Evolutionary conservation across 805 yeast genomes (phyloP), one percentile per base, ranked within the genome.

Genomic region (Sugiyamaella mastotermitis): DNA sequence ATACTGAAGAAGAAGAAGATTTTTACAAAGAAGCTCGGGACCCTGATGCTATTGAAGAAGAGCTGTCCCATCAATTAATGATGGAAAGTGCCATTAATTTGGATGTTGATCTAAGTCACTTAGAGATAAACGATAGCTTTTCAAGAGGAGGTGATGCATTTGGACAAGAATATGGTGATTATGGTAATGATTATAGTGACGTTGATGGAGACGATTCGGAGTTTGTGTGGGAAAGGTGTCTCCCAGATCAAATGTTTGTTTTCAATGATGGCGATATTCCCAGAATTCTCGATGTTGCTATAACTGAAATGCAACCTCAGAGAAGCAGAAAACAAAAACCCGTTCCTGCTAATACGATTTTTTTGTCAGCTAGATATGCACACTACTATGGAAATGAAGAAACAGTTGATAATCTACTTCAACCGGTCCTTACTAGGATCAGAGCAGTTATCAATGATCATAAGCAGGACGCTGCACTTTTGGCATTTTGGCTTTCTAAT

Each of bases 401-500:
- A 4, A 50, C 60, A 20, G 37, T 64, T 17, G 51, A 46, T 9
- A 47, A 52, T 20, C 47, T 67, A 14, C 34, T 64, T 24, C 38
- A 44, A 11, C 62, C 66, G 4, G 48, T 51, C 3, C 44, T 55
- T 9, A 49, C 58, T 5, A 57, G 67, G 6, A 60, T 66, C 32
- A 44, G 51, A 26, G 47, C 56, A 5, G 54, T 48, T 2, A 52
- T 57, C n/a, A 51, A 53, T 27, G 51, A 52, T n/a, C 58, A 57
- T 33, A 48, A 46, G 15, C 54, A 56, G 13, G 71, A 67, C 38
- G 51, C 66, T 42, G 62, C 66, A n/a, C 59, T 49, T 37, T 34
- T 62, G 45, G 80, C 94, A 35, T 90, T 86, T 57, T 92, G 97
- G 97, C 71, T 92, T 25, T 78, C 95, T 3, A 80, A 83, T 18